A percentile compares a stretch with the other conserved stretches of the same genome.
Evolutionary conservation across 805 yeast species (phyloP).

Genomic region (Spathaspora hagerdaliae): DNA sequence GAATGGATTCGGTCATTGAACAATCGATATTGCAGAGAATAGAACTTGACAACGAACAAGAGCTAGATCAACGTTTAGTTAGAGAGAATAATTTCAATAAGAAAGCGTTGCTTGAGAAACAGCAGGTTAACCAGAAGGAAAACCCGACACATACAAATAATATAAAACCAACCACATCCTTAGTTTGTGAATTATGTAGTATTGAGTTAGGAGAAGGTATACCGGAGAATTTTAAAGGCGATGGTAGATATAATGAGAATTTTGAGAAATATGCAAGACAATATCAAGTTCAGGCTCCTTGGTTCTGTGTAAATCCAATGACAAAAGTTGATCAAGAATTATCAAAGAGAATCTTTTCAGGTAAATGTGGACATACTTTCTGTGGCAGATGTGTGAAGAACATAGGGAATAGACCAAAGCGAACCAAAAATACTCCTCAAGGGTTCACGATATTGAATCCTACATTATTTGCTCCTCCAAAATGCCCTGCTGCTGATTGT

Average conservation of each 20-base stretch:
- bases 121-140: slow-evolving; percentile 19
- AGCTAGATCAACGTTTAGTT: slow-evolving; percentile 27
- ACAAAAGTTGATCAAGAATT: slow-evolving; percentile 54
- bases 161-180: slow-evolving; percentile 14
- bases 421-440: slow-evolving; percentile 14
- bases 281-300: slow-evolving; percentile 54
- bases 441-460: slow-evolving; percentile 29
- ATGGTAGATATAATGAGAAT: slow-evolving; percentile 23
- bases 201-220: slow-evolving; percentile 70
- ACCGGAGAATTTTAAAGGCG: slow-evolving; percentile 46
- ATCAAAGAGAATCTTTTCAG: slow-evolving; percentile 61
- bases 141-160: slow-evolving; percentile 26
- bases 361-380: slow-evolving; percentile 78
- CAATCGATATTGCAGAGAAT: slow-evolving; percentile 35
- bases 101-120: slow-evolving; percentile 25
- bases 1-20: slow-evolving; percentile 10
- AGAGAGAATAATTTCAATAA: slow-evolving; percentile 28
- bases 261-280: slow-evolving; percentile 20
- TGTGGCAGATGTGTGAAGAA: slow-evolving; percentile 82
- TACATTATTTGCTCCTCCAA: slow-evolving; percentile 47
- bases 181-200: slow-evolving; percentile 64
- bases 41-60: slow-evolving; percentile 37
- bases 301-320: slow-evolving; percentile 50
- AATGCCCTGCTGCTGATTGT: slow-evolving; percentile 57
- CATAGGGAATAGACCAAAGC: slow-evolving; percentile 45